Evolutionary conservation across 352 stramenopile species (phyloP).

Genomic region (Pythium grandisporangium): DNA sequence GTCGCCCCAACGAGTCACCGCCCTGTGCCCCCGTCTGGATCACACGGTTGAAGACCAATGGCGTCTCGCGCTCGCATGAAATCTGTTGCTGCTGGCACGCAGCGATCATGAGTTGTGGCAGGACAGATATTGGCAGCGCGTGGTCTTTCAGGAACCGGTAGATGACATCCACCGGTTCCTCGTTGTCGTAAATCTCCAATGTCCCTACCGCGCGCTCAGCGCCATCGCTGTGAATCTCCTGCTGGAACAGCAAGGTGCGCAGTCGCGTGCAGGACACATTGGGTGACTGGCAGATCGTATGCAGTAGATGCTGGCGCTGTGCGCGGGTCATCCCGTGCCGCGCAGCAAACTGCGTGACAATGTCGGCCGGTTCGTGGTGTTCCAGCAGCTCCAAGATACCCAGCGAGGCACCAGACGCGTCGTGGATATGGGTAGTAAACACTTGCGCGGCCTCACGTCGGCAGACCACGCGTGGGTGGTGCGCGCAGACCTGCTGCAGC

Average conservation of each 20-base stretch:
- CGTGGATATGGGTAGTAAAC: conserved; percentile 28
- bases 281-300: conserved; percentile 28
- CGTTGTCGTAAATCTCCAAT: conserved; percentile 58
- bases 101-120: conserved; percentile 43
- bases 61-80: conserved; percentile 26
- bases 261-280: conserved; percentile 26
- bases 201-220: conserved; percentile 21
- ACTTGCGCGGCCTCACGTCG: conserved; percentile 23
- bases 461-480: conserved; percentile 21
- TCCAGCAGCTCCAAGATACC: conserved; percentile 43
- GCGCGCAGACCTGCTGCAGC: conserved; percentile 8
- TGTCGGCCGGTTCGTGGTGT: conserved; percentile 37
- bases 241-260: conserved; percentile 31
- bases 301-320: conserved; percentile 19
- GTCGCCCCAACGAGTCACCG: conserved; percentile 19
- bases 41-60: conserved; percentile 38
- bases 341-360: conserved; percentile 28
- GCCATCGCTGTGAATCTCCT: conserved; percentile 23
- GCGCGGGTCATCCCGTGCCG: conserved; percentile 18
- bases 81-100: too few relatives aligned
- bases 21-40: conserved; percentile 27
- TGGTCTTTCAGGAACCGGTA: conserved; percentile 59
- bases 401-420: conserved; percentile 14
- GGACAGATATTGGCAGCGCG: conserved; percentile 14
- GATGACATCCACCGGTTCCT: conserved; percentile 58